Evolutionary conservation across 2,329 filamentous ascomycete species (phyloP).

Genomic region (Anisogramma anomala): DNA sequence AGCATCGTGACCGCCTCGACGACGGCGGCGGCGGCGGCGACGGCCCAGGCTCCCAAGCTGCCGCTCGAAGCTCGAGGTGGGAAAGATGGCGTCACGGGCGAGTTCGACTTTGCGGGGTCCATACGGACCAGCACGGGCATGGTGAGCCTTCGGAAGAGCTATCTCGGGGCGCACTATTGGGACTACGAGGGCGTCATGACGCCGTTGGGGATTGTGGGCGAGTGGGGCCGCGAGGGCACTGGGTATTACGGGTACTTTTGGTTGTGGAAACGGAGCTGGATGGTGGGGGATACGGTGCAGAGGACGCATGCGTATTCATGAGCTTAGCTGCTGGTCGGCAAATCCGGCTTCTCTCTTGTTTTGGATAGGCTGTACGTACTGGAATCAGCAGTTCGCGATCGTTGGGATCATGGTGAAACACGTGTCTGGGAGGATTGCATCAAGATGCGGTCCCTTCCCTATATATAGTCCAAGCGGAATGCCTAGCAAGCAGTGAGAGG

Average conservation of each 20-base stretch:
- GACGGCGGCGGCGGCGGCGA: neutral
- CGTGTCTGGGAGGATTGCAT: no score
- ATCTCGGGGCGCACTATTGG: slow-evolving; percentile 11
- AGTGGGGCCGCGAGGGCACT: slow-evolving; percentile 16
- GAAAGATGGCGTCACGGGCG: slow-evolving; percentile 12
- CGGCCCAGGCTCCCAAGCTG: neutral
- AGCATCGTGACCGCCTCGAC: neutral
- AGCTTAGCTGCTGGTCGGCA: neutral
- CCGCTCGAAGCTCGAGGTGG: slow-evolving; percentile 10
- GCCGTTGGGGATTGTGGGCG: slow-evolving; percentile 22
- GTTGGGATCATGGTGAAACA: no score
- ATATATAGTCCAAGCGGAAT: no score
- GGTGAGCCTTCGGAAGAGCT: slow-evolving; percentile 12
- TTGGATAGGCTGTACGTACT: neutral
- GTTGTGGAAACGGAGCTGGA: slow-evolving; percentile 15
- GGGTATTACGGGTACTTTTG: slow-evolving; percentile 14
- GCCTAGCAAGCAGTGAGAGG: no score
- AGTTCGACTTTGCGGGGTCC: slow-evolving; percentile 13
- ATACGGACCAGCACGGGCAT: slow-evolving; percentile 9
- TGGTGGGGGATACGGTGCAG: slow-evolving; percentile 3
- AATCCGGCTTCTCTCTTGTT: neutral
- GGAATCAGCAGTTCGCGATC: no score
- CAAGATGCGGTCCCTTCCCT: no score
- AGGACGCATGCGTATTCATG: slow-evolving; percentile 10
- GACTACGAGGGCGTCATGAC: slow-evolving; percentile 15